Evolutionary conservation across 345 rosid species (phyloP).

Genomic region (Rhizophora mangle): DNA sequence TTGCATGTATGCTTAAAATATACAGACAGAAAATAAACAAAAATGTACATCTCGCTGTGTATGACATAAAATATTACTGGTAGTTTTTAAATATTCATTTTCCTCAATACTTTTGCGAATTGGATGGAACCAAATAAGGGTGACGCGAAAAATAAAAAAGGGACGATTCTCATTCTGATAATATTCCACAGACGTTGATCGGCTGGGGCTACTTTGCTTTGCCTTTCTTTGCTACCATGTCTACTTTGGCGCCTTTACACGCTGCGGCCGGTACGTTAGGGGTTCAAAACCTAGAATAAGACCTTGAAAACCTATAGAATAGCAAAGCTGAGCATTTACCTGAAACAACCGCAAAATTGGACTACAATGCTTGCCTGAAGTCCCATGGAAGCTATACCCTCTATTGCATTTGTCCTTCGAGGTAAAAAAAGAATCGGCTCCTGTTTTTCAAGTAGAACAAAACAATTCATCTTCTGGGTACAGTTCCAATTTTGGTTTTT

Average conservation of each 20-base stretch:
- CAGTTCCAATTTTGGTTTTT: not conserved
- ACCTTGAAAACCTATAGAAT: not conserved
- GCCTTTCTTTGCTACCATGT: not conserved
- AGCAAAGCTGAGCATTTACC: not conserved
- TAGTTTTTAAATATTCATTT: too few relatives aligned
- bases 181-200: too few relatives aligned
- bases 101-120: too few relatives aligned
- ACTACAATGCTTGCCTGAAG: not conserved
- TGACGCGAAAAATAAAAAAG: too few relatives aligned
- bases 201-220: too few relatives aligned
- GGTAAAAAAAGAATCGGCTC: not conserved
- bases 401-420: not conserved
- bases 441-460: not conserved
- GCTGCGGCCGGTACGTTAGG: not conserved
- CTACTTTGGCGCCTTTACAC: not conserved
- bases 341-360: not conserved
- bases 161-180: too few relatives aligned
- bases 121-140: too few relatives aligned
- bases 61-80: too few relatives aligned
- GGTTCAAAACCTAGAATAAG: conserved; percentile 10
- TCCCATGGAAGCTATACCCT: too few relatives aligned
- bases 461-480: not conserved
- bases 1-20: not conserved
- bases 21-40: too few relatives aligned
- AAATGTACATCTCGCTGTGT: too few relatives aligned